Evolutionary conservation across 257 asterid genomes (phyloP).

Genomic region (Solanum dulcamara): DNA sequence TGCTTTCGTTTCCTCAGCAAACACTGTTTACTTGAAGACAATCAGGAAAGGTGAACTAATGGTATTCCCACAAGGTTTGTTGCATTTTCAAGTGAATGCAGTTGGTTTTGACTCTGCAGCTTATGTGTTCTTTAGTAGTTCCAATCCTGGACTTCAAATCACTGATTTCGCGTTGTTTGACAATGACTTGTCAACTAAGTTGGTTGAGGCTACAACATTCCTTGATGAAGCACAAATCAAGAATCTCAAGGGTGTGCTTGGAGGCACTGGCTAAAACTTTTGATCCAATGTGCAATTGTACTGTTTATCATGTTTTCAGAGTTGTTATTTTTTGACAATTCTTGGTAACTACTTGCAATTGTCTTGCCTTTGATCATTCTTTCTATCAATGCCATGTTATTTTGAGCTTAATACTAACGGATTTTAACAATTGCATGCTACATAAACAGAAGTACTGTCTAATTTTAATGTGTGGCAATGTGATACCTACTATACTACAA

Average conservation of each 20-base stretch:
- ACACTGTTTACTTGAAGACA: constrained; percentile 37
- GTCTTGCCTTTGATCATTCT: background rate
- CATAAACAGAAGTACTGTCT: background rate
- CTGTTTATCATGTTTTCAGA: background rate
- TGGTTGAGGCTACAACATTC: constrained; percentile 50
- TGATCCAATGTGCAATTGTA: background rate
- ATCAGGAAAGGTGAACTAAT: constrained; percentile 51
- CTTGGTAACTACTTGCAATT: background rate
- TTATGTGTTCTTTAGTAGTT: constrained; percentile 44
- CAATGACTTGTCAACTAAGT: constrained; percentile 71
- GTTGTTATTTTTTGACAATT: background rate
- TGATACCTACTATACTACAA: background rate
- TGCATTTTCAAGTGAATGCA: constrained; percentile 67
- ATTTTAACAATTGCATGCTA: background rate
- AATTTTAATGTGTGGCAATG: background rate
- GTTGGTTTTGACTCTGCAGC: constrained; percentile 36
- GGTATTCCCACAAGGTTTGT: constrained; percentile 68
- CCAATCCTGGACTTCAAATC: constrained; percentile 64
- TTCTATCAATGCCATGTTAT: background rate
- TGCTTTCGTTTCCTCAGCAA: constrained; percentile 51
- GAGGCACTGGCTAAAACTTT: constrained; percentile 42
- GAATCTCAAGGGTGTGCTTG: constrained; percentile 81
- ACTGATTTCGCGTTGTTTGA: constrained; percentile 53
- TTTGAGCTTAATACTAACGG: background rate
- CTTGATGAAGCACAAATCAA: constrained; percentile 58